Evolutionary conservation across 176 grass and related monocot genomes (phyloP).

Genomic region (Eragrostis nindensis): DNA sequence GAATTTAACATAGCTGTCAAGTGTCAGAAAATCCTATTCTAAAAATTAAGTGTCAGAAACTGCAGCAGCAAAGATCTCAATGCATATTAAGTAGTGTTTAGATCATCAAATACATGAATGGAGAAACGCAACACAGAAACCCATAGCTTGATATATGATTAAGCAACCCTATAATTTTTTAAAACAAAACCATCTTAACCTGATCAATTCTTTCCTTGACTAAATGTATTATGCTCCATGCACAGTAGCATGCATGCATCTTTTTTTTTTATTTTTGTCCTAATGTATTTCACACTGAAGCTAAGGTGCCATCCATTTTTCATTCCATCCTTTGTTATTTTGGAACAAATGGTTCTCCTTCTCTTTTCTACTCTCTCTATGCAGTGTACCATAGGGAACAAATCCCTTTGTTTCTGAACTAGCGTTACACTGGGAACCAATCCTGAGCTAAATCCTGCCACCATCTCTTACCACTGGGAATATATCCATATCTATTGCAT

Average conservation of each 20-base stretch:
- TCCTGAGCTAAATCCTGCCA: background rate
- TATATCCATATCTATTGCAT: background rate
- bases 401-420: background rate
- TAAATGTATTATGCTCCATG: background rate
- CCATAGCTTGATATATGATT: background rate
- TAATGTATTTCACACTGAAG: background rate
- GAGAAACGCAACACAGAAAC: background rate
- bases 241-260: background rate
- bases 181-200: background rate
- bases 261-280: background rate
- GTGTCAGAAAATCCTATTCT: background rate
- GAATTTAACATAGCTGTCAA: constrained; percentile 28
- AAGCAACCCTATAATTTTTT: background rate
- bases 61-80: background rate
- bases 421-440: background rate
- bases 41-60: background rate
- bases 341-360: background rate
- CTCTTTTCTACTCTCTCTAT: background rate
- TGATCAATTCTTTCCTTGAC: background rate
- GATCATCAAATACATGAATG: constrained; percentile 3
- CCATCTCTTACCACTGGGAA: background rate
- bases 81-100: background rate
- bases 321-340: background rate
- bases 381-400: background rate
- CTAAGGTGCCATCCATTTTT: background rate